phyloP scores from a whole-genome alignment of 2,329 filamentous ascomycete genomes.

The Alternaria sp. region DNA sequence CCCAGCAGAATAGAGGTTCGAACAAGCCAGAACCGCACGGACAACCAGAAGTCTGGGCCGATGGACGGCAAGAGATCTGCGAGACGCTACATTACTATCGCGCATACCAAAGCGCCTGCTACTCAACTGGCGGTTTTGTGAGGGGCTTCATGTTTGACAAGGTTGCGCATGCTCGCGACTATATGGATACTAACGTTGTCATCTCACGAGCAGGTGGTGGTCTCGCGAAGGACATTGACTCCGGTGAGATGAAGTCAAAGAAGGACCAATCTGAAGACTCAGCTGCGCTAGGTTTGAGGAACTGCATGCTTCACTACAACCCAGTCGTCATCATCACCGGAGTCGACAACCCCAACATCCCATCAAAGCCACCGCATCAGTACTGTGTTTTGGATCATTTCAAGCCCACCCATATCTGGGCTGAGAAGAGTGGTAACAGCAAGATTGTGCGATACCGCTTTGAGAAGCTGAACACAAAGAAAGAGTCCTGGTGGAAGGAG shows the following conservation, averaged over 20 bases:
- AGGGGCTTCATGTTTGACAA: conserved; percentile 66
- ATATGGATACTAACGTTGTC: conserved; percentile 66
- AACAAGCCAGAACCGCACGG: conserved; percentile 42
- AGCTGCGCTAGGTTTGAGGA: conserved; percentile 51
- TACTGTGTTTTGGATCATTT: conserved; percentile 75
- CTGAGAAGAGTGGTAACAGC: conserved; percentile 58
- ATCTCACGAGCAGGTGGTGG: conserved; percentile 68
- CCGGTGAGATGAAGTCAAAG: conserved; percentile 54
- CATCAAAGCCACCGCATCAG: conserved; percentile 59
- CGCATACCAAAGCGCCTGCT: conserved; percentile 65
- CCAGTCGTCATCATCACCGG: conserved; percentile 62
- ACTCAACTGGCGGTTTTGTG: conserved; percentile 58
- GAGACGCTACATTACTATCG: conserved; percentile 69
- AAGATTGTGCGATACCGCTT: conserved; percentile 66
- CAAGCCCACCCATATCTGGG: conserved; percentile 72
- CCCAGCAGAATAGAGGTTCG: conserved; percentile 25
- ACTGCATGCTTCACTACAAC: conserved; percentile 54
- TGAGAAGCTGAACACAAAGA: conserved; percentile 64
- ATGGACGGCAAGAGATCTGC: conserved; percentile 65
- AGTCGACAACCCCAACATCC: conserved; percentile 56
- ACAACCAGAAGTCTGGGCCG: conserved; percentile 62
- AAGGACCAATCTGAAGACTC: conserved; percentile 54
- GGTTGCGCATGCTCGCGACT: conserved; percentile 61
- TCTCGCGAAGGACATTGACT: conserved; percentile 53
- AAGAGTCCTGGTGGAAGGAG: conserved; percentile 66